Base-by-base conservation (phyloP, 1,284 basidiomycete genomes). In the Pseudozyma pruni region DNA sequence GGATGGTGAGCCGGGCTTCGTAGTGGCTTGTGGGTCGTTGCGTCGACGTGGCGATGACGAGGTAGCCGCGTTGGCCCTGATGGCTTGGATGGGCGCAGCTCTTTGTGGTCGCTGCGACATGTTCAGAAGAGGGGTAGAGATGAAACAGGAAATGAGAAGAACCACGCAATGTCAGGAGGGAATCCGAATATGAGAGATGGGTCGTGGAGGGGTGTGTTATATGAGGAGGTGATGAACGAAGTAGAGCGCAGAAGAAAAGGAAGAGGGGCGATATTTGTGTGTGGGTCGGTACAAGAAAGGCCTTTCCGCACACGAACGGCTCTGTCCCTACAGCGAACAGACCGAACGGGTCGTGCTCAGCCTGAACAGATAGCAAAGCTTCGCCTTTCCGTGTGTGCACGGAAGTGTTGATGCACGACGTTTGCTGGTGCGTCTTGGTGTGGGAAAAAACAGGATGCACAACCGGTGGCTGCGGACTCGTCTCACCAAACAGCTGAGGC, bases 21-120 rank as follows among this genome's bases (percentile, higher is more conserved):
- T 56, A 14, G 56, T 52, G 4, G 60, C 38, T 34, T 56, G 59
- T 20, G 60, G 59, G 33, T 58, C 59, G 52, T 51, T 63, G 16
- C 60, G 59, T 31, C 54, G 46, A 25, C 60, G 60, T 4, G 67
- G n/a, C n/a, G n/a, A 40, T 4, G 67, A 46, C 11, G 63, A 38
- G 9, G 45, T 41, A 4, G 52, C 52, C 14, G 43, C 44, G 51
- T 59, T 70, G 27, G 60, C 67, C 23, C 52, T 58, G 41, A 23
- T 55, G 7, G 67, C 67, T 54, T 63, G 60, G n/a, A 49, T 43
- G 11, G 67, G 60, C 14, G 67, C 67, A 20, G 67, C 67, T 32
- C 67, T 33, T 37, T 70, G 67, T 16, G 67, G 51, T 13, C 67
- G 43, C 37, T 70, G 67, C 19, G 58, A 50, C 58, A 62, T 48